Conservation (phyloP, 148 eudicot species). For the Fagopyrum tataricum region DNA sequence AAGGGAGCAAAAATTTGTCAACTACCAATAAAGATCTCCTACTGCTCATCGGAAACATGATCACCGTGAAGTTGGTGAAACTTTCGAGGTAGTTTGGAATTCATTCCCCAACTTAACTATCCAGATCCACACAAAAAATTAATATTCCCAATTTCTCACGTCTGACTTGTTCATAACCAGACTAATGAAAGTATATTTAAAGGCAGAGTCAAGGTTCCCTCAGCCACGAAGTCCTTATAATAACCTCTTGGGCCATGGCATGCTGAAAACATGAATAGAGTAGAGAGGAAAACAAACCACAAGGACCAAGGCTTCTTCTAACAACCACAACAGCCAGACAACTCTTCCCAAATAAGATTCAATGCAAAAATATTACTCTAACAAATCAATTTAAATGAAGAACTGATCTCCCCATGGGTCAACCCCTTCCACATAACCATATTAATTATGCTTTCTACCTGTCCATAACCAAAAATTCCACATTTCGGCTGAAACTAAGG, state of each 20-base stretch:
- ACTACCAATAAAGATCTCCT: not conserved
- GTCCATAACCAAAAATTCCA: not conserved
- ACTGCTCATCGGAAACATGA: not conserved
- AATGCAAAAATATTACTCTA: not conserved
- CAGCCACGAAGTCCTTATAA: not conserved
- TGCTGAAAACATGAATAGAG: not conserved
- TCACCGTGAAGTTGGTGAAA: not conserved
- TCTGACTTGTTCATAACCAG: not conserved
- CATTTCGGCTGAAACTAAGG: not conserved
- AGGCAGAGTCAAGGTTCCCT: not conserved
- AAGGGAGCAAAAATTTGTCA: not conserved
- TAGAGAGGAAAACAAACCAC: not conserved
- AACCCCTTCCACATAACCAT: not conserved
- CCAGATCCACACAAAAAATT: not conserved
- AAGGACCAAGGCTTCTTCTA: not conserved
- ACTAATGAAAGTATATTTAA: not conserved
- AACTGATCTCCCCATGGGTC: not conserved
- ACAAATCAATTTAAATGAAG: not conserved
- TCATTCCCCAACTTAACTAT: not conserved
- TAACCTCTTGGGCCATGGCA: not conserved
- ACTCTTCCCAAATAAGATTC: not conserved
- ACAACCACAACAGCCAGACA: not conserved
- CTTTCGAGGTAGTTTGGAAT: not conserved
- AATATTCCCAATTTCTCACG: not conserved
- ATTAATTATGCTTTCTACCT: not conserved